Conservation (phyloP, 768 basidiomycete species). For the Suillus cothurnatus region DNA sequence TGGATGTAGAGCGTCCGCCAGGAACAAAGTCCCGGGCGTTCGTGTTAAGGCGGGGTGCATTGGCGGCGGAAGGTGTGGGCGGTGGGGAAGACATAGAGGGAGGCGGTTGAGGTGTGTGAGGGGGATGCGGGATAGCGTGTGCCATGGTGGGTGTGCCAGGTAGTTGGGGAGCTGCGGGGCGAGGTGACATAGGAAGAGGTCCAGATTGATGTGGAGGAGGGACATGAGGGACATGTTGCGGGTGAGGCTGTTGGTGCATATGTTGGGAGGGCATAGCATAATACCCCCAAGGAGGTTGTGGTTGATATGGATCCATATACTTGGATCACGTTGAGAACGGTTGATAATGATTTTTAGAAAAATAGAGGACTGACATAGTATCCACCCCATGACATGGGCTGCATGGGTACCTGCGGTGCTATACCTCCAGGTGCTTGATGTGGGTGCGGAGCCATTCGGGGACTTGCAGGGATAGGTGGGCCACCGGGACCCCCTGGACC, state of each 20-base stretch:
- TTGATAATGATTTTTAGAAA: background rate
- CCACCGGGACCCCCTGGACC: slow-evolving; percentile 55
- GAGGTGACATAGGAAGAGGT: slow-evolving; percentile 70
- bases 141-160: slow-evolving; percentile 71
- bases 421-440: slow-evolving; percentile 54
- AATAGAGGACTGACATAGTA: slow-evolving; percentile 58
- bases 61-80: slow-evolving; percentile 62
- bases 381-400: slow-evolving; percentile 41
- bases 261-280: slow-evolving; percentile 35
- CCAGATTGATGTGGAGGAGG: slow-evolving; percentile 38
- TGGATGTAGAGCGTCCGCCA: slow-evolving; percentile 38
- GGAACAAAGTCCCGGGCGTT: slow-evolving; percentile 73
- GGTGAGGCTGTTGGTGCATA: slow-evolving; percentile 45
- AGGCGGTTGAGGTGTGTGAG: slow-evolving; percentile 50
- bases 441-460: slow-evolving; percentile 63
- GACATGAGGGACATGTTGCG: slow-evolving; percentile 46
- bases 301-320: slow-evolving; percentile 54
- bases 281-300: slow-evolving; percentile 35
- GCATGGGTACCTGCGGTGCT: slow-evolving; percentile 47
- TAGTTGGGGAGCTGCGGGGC: slow-evolving; percentile 53
- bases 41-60: slow-evolving; percentile 54
- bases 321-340: slow-evolving; percentile 21
- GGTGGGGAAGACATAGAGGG: slow-evolving; percentile 58
- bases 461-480: slow-evolving; percentile 59
- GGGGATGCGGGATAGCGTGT: slow-evolving; percentile 53